Evolutionary conservation across 257 asterid species (phyloP).

Genomic region (Solanum lycopersicoides): DNA sequence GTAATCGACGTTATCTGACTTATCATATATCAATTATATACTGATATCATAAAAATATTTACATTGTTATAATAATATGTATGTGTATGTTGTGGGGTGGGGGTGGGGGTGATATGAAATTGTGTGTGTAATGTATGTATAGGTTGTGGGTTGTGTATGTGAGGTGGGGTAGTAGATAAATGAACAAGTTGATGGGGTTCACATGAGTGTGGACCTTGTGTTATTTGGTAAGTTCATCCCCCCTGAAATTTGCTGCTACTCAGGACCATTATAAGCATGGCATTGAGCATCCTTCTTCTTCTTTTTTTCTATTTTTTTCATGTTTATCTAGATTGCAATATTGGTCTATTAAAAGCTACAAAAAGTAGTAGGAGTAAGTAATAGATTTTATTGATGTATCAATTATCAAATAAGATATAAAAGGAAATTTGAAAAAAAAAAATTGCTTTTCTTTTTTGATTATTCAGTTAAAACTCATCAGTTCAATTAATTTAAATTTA

Average conservation of each 20-base stretch:
- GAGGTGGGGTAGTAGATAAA: conserved; percentile 30
- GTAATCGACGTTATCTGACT: fast-evolving
- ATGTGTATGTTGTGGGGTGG: neutral
- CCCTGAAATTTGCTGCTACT: conserved; percentile 39
- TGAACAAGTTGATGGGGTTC: conserved; percentile 42
- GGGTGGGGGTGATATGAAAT: neutral
- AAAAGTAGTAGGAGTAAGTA: neutral
- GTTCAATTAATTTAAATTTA: neutral
- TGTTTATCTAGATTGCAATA: neutral
- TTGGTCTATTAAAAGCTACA: conserved; percentile 4
- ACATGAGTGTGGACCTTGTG: conserved; percentile 53
- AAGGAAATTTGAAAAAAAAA: neutral
- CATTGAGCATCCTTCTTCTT: neutral
- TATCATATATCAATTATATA: neutral
- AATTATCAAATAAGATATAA: neutral
- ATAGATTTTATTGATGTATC: neutral
- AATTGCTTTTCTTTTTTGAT: neutral
- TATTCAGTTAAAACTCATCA: neutral
- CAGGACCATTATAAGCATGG: conserved; percentile 15
- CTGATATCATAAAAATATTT: neutral
- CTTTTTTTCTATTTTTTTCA: neutral
- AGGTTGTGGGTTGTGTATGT: conserved; percentile 35
- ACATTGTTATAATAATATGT: neutral
- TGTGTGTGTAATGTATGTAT: conserved; percentile 13
- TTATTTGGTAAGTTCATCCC: conserved; percentile 37